These are phyloP conservation scores for Avena insularis DNA, from an alignment of 176 grass and related monocot species.

Conservation along the genomic window DNA sequence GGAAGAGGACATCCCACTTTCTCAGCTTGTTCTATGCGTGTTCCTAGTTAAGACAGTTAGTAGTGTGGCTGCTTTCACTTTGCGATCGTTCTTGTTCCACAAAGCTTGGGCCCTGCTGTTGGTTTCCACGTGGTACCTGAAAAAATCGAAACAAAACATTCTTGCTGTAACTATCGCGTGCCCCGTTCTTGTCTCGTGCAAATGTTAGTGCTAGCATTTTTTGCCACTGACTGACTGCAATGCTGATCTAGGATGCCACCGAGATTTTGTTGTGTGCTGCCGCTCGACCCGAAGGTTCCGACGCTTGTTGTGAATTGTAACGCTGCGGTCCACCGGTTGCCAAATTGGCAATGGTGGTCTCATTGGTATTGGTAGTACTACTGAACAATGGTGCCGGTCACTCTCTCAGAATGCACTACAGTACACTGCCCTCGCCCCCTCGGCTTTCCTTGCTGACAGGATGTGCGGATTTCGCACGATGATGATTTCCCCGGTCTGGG, in stretches of 20 bases:
- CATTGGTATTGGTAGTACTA: background rate
- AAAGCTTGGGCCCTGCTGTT: slow-evolving; percentile 34
- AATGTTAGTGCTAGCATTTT: slow-evolving; percentile 15
- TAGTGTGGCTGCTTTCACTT: background rate
- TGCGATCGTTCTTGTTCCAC: slow-evolving; percentile 31
- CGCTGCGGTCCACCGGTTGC: background rate
- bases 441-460: background rate
- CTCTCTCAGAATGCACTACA: background rate
- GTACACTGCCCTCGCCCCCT: background rate
- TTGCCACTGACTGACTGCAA: slow-evolving; percentile 9
- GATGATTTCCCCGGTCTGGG: background rate
- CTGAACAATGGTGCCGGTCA: slow-evolving; percentile 34
- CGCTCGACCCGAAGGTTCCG: slow-evolving; percentile 46
- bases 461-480: slow-evolving; percentile 4
- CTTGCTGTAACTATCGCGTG: slow-evolving; percentile 33
- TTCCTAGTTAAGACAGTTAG: slow-evolving; percentile 14
- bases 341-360: background rate
- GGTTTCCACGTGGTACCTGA: background rate
- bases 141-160: slow-evolving; percentile 19
- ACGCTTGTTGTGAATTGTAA: background rate
- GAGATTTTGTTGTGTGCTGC: background rate
- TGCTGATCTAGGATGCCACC: slow-evolving; percentile 43
- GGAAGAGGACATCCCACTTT: background rate
- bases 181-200: slow-evolving; percentile 24
- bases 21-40: slow-evolving; percentile 37